Evolutionary conservation across 768 basidiomycete species (phyloP), one percentile per base, ranked within the genome.

Genomic region (Lentinula lateritia): DNA sequence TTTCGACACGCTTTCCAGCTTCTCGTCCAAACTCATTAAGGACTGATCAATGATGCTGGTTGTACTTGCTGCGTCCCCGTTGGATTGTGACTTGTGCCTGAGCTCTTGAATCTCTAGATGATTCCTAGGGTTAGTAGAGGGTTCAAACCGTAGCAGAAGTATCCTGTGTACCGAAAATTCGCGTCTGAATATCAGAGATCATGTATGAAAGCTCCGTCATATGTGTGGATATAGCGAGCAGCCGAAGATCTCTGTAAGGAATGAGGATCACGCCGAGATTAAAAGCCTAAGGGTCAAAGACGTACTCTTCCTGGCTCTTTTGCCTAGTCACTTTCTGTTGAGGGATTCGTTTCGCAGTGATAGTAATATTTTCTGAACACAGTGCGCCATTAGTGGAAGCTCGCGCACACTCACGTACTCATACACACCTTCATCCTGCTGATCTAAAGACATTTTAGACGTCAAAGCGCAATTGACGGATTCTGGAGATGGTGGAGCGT

Each of bases 181-280:
- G 88, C 54, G 92, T 92, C 74, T 94, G 91, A 36, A 94, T 91
- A 73, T 94, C 92, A 16, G 91, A 93, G 62, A 94, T 88, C 65
- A 84, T 84, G 70, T 92, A 94, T 5, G 89, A 90, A 48, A 93
- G 81, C 70, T 94, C 92, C 12, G 92, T 93, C 68, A 94, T 91
- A 69, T 89, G 90, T 0, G 91, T 90, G 36, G 90, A 92, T 67
- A 92, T 77, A 42, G 91, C 90, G 43, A 93, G 75, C 50, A 92
- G 70, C 59, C 84, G 88, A 48, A 94, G 78, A 70, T 93, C 89
- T 60, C 90, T 93, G 74, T 55, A 58, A 50, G 61, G 38, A 53
- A 39, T 45, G 69, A 65, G 62, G 70, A 60, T 39, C 13, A 53
- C 56, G n/a, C 63, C 46, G 41, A 52, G 61, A 58, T 23, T 35